Evolutionary conservation across 768 basidiomycete genomes (phyloP).

Genomic region (Leccinum obscurum): DNA sequence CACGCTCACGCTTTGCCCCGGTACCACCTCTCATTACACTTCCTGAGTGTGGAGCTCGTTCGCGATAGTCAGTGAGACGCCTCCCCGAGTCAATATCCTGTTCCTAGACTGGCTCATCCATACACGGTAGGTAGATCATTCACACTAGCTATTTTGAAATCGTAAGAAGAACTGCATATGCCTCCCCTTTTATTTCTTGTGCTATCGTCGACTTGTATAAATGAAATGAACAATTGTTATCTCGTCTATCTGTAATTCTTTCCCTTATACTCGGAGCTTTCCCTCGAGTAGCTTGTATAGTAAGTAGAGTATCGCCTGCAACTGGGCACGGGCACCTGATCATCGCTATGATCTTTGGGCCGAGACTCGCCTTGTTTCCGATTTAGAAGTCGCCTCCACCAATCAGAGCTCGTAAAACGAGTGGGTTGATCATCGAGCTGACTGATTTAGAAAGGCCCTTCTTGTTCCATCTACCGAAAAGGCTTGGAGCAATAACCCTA

Average conservation of each 20-base stretch:
- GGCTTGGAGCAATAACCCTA: too few relatives aligned
- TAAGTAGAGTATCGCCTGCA: too few relatives aligned
- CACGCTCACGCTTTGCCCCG: slow-evolving; percentile 32
- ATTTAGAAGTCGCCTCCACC: not conserved
- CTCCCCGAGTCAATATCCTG: not conserved
- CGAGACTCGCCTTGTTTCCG: not conserved
- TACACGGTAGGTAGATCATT: not conserved
- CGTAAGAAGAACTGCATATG: not conserved
- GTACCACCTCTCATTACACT: not conserved
- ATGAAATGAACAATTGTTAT: not conserved
- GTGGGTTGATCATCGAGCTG: too few relatives aligned
- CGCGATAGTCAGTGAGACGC: not conserved
- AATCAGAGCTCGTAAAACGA: not conserved
- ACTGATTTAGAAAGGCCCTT: too few relatives aligned
- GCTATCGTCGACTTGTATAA: not conserved
- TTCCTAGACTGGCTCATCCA: not conserved
- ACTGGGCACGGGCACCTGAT: not conserved
- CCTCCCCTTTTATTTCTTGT: not conserved
- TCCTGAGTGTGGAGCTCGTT: not conserved
- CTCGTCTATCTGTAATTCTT: not conserved
- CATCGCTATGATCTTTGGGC: not conserved
- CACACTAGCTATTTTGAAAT: not conserved
- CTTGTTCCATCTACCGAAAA: too few relatives aligned
- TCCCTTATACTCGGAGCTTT: not conserved
- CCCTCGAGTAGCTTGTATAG: too few relatives aligned